Conservation (phyloP, 2,329 filamentous ascomycete genomes). For the Monilinia fructicola region DNA sequence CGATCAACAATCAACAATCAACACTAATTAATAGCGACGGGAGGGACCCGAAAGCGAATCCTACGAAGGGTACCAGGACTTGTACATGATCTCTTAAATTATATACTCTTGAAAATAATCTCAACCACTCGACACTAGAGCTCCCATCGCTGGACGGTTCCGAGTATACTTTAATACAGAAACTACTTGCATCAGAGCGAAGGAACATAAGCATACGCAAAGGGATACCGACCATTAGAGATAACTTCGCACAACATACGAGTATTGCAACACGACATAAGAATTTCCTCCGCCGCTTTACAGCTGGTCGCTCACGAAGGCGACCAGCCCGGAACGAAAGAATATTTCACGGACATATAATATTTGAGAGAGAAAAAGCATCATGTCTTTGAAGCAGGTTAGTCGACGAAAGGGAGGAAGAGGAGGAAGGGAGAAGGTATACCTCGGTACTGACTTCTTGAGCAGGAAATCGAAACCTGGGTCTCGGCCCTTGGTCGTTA, state of each 20-base stretch:
- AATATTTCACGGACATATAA: conserved; percentile 12
- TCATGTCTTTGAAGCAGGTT: conserved; percentile 48
- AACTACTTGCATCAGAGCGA: conserved; percentile 19
- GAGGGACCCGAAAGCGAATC: conserved; percentile 4
- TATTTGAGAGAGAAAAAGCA: conserved; percentile 25
- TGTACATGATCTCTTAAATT: background rate
- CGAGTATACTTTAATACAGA: conserved; percentile 14
- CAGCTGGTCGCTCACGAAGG: conserved; percentile 30
- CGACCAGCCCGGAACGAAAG: conserved; percentile 28
- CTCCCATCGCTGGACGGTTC: conserved; percentile 21
- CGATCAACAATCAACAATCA: conserved; percentile 1
- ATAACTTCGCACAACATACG: conserved; percentile 21
- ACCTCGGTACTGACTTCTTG: conserved; percentile 16
- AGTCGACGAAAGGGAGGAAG: conserved; percentile 25
- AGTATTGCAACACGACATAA: conserved; percentile 21
- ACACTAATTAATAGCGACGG: conserved; percentile 24
- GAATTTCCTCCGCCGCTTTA: conserved; percentile 21
- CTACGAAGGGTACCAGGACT: conserved; percentile 1
- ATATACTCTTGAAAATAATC: conserved; percentile 21
- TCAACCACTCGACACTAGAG: conserved; percentile 10
- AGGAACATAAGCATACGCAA: background rate
- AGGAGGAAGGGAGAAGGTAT: background rate
- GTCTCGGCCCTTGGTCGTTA: conserved; percentile 87
- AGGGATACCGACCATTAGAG: conserved; percentile 16
- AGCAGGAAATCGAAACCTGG: conserved; percentile 95